Evolutionary conservation across 441 rosid genomes (phyloP).

Genomic region (Euphorbia schlechtendalii): DNA sequence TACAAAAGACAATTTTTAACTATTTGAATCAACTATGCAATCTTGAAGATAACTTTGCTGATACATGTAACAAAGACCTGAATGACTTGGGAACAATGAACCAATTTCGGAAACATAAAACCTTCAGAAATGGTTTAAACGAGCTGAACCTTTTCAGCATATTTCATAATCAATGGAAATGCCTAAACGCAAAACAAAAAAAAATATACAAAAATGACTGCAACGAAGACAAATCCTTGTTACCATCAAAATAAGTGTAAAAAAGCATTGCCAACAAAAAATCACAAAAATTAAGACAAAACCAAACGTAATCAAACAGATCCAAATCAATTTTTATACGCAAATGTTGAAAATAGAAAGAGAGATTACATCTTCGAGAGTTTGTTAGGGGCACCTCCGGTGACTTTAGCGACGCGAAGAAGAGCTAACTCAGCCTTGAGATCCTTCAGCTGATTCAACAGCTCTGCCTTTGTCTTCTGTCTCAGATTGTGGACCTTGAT

Average conservation of each 20-base stretch:
- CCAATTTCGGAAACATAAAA: not conserved
- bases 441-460: slow-evolving; percentile 68
- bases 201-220: not conserved
- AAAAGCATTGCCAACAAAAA: not conserved
- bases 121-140: not conserved
- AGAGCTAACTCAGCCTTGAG: slow-evolving; percentile 81
- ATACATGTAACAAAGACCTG: not conserved
- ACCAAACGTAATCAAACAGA: no score
- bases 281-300: not conserved
- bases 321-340: not conserved
- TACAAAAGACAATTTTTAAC: not conserved
- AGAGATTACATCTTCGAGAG: slow-evolving; percentile 72
- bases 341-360: not conserved
- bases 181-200: not conserved
- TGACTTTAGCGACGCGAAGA: slow-evolving; percentile 95
- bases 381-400: slow-evolving; percentile 96
- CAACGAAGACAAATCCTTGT: no score
- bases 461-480: slow-evolving; percentile 69
- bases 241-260: no score
- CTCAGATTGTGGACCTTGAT: slow-evolving; percentile 93
- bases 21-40: not conserved
- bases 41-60: not conserved
- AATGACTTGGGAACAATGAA: no score
- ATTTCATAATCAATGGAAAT: not conserved
- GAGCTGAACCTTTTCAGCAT: not conserved